Evolutionary conservation across 2,329 filamentous ascomycete genomes (phyloP), one percentile per base, ranked within the genome.

Genomic region (Elsinoe fawcettii): DNA sequence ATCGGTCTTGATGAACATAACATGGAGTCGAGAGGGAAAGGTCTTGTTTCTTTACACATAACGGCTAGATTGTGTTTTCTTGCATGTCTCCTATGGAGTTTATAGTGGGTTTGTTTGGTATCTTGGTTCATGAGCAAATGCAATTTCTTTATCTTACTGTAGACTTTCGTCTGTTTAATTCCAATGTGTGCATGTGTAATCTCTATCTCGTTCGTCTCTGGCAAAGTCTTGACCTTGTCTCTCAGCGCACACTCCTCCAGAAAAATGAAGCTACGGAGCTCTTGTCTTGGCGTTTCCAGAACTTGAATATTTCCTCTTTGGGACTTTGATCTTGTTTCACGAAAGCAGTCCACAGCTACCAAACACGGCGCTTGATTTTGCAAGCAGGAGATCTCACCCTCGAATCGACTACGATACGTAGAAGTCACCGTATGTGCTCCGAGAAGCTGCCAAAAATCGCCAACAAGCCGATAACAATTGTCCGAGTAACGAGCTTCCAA

Each of bases 31-130:
- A 30, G 5, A 30, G 5, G 27, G 27, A 30, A 30, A 18, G 14
- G 9, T 30, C 11, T 30, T 37, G 14, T 16, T 36, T 12, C 18
- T 32, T 55, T 11, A 43, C 37, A 37, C 25, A 43, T 43, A 22
- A 32, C 20, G 37, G 36, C 8, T 46, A 46, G 53, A 55, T 14
- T 32, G 34, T 46, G 23, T 39, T 39, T 36, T 16, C n/a, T 39
- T 54, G 23, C 41, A 46, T 39, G 23, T 39, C 34, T 43, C 51
- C 49, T 53, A n/a, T 25, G 34, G 51, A 5, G 16, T 39, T 41
- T 12, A n/a, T 37, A 12, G 22, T 43, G 16, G 30, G 12, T 20
- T 43, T n/a, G 30, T 20, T 22, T 51, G 9, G 14, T 20, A 34
- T 23, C 20, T 37, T 37, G 34, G 4, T 22, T 18, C 22, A 5